Base-by-base conservation (phyloP, 208 protist genomes). In the Jaenimonas drosophilae region DNA sequence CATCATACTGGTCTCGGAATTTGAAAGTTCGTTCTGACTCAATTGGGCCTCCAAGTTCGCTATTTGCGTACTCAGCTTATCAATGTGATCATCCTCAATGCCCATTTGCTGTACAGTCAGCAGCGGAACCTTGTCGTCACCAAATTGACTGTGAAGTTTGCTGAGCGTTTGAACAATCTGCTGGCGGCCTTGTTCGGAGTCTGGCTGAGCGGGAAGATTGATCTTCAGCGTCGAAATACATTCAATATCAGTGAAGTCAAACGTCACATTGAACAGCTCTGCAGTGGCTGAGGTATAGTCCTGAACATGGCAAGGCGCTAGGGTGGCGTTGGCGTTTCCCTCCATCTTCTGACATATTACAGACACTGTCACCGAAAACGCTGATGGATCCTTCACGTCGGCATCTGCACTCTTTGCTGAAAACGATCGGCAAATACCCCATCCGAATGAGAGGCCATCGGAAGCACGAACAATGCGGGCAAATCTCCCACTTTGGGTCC, bases 81-180 rank as follows among this genome's bases (percentile, higher is more conserved):
- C 38, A 27, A 96, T 68, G 28, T 86, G 61, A 3, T 62, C 40
- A 47, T 97, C 91, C 24, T 87, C 69, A 39, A 98, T 96, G 20
- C 81, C 80, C 96, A 99, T 98, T 59, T 99, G 96, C 39, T 95
- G 83, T 2, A 93, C 71, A 21, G 98, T 95, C 19, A 99, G 74
- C 54, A 89, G 41, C 5, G 96, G 95, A 0, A 99, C 56, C 14
- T 54, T 72, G n/a, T 65, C 62, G 28, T 76, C 64, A 19, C 44
- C 62, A 40, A 85, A 83, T 46, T 91, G 45, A 32, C 71, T 50
- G 64, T 89, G 54, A 28, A 96, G 72, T 41, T 71, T 67, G 12
- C 68, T 81, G 17, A 93, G 64, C 9, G 76, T 91, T 45, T 89
- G 78, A 19, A 94, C 72, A 3, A 91, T 50, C 43, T 87, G 66